These are phyloP conservation scores for Scleroderma citrinum DNA, from an alignment of 768 basidiomycete species.

Conservation along the genomic window DNA sequence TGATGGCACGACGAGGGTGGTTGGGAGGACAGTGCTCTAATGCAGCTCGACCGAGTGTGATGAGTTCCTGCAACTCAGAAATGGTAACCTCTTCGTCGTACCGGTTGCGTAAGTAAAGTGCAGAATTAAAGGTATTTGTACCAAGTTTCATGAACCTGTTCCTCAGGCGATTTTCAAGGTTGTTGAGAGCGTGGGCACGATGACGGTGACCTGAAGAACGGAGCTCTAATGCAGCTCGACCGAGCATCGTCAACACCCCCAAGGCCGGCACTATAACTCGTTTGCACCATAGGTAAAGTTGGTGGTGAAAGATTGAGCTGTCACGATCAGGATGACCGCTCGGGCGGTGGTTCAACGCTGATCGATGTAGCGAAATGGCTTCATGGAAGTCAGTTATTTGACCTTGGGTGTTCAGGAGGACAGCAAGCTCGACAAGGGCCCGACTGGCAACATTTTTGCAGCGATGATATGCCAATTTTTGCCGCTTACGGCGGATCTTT, in stretches of 20 bases:
- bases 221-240: no score
- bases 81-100: neutral
- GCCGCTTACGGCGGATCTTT: no score
- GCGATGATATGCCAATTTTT: no score
- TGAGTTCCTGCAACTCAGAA: neutral
- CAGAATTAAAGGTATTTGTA: neutral
- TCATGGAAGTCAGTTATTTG: slow-evolving; percentile 12
- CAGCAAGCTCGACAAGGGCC: neutral
- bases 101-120: neutral
- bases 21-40: neutral
- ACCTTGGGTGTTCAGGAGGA: neutral
- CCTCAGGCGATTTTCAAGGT: no score
- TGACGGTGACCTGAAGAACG: no score
- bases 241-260: no score
- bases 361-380: neutral
- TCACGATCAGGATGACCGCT: neutral
- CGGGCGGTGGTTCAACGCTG: neutral
- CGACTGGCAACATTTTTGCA: neutral
- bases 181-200: no score
- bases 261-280: no score
- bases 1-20: neutral
- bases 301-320: neutral
- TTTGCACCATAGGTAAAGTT: neutral
- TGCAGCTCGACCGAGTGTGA: neutral
- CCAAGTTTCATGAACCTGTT: no score